phyloP scores from a whole-genome alignment of 73 alveolate genomes.

The Paramecium pentaurelia region DNA sequence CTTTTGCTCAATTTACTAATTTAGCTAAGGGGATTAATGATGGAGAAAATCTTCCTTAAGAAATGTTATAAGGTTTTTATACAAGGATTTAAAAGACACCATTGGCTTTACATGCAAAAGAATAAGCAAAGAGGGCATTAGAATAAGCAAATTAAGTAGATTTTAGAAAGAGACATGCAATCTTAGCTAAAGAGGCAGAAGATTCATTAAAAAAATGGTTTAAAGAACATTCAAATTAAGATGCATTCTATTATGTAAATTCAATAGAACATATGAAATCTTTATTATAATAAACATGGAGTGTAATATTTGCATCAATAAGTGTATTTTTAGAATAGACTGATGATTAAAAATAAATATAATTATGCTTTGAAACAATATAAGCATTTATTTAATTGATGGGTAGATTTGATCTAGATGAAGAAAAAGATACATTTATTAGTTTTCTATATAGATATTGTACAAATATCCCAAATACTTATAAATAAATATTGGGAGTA shows the following conservation, averaged over 20 bases:
- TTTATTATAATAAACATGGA: constrained; percentile 76
- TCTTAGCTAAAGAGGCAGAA: constrained; percentile 78
- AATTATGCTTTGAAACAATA: constrained; percentile 76
- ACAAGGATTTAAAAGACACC: constrained; percentile 83
- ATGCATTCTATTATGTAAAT: constrained; percentile 58
- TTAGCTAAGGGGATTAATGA: constrained; percentile 78
- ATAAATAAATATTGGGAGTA: constrained; percentile 74
- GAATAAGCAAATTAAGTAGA: constrained; percentile 68
- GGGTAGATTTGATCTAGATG: constrained; percentile 69
- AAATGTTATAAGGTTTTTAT: constrained; percentile 80
- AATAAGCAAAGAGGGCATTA: constrained; percentile 82
- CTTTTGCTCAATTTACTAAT: constrained; percentile 72
- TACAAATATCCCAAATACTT: constrained; percentile 52
- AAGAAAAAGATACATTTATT: constrained; percentile 81
- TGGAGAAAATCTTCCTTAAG: constrained; percentile 79
- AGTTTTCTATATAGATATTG: constrained; percentile 74
- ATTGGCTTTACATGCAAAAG: constrained; percentile 90
- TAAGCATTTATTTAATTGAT: constrained; percentile 68
- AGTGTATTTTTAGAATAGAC: constrained; percentile 77
- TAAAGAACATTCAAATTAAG: constrained; percentile 63
- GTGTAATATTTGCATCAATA: constrained; percentile 81
- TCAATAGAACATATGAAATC: constrained; percentile 73
- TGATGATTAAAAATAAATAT: constrained; percentile 64
- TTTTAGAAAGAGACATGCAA: constrained; percentile 77
- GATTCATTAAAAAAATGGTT: constrained; percentile 83